These are phyloP conservation scores for Cadophora luteo-olivacea DNA, from an alignment of 2,329 filamentous ascomycete species.

Conservation along the genomic window DNA sequence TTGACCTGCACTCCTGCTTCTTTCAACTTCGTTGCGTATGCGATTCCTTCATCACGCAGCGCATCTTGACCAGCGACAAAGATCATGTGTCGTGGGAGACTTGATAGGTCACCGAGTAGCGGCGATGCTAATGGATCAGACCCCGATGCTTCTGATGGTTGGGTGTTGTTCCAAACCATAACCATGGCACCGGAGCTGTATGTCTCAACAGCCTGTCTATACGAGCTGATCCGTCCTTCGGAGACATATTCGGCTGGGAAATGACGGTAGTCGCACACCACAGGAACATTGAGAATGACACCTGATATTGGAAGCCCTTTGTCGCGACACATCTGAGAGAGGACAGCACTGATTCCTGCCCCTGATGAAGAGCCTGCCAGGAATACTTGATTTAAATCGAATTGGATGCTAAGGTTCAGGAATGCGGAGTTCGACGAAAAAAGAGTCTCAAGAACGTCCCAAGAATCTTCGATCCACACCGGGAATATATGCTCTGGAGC, in stretches of 20 bases:
- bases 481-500: constrained; percentile 13
- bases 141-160: neutral
- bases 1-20: constrained; percentile 1
- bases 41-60: constrained; percentile 18
- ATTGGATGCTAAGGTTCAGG: neutral
- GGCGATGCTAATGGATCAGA: neutral
- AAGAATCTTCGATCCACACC: constrained; percentile 9
- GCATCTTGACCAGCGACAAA: constrained; percentile 19
- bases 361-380: constrained; percentile 10
- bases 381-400: neutral
- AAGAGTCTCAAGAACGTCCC: neutral
- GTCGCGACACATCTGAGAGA: constrained; percentile 12
- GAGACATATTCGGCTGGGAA: neutral
- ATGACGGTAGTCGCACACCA: constrained; percentile 12
- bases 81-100: neutral
- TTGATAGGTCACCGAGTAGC: neutral
- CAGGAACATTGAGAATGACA: constrained; percentile 8
- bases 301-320: neutral
- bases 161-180: constrained; percentile 4
- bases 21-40: constrained; percentile 12
- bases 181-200: neutral
- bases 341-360: neutral
- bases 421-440: neutral
- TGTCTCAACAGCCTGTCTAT: neutral
- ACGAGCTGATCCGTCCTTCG: neutral